These are phyloP conservation scores for Forsythia suspensa DNA, from an alignment of 257 asterid genomes.

Conservation along the genomic window DNA sequence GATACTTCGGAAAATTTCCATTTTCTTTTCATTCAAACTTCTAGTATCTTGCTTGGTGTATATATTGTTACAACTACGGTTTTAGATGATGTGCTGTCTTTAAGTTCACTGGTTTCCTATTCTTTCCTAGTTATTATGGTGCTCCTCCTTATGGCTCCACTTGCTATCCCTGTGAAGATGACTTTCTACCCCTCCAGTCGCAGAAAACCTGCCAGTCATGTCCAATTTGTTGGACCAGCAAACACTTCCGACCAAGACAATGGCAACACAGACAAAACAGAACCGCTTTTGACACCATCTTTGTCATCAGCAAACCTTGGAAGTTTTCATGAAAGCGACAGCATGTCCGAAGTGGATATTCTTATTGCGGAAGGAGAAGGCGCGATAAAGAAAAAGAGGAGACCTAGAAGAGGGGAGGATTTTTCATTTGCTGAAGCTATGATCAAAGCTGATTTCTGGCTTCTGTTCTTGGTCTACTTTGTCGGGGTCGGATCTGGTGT, in stretches of 20 bases:
- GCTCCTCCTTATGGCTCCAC: constrained; percentile 63
- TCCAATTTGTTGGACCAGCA: constrained; percentile 2
- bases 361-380: constrained; percentile 70
- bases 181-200: constrained; percentile 50
- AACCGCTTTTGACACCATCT: constrained; percentile 45
- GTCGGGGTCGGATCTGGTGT: constrained; percentile 81
- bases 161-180: constrained; percentile 70
- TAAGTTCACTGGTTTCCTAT: constrained; percentile 37
- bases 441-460: constrained; percentile 80
- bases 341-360: constrained; percentile 43
- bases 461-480: constrained; percentile 64
- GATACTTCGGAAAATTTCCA: constrained; percentile 50
- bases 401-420: constrained; percentile 75
- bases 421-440: constrained; percentile 59
- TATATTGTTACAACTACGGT: constrained; percentile 56
- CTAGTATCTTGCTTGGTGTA: constrained; percentile 60
- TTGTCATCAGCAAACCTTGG: constrained; percentile 38
- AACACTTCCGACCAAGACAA: constrained; percentile 1
- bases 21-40: constrained; percentile 58
- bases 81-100: constrained; percentile 34
- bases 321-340: constrained; percentile 37
- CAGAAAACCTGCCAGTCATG: constrained; percentile 16
- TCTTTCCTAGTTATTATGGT: constrained; percentile 47
- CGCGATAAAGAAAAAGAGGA: constrained; percentile 48
- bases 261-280: constrained; percentile 22